Evolutionary conservation across 2,329 filamentous ascomycete species (phyloP), one percentile per base, ranked within the genome.

Genomic region (Ceratocystis alfenasii): DNA sequence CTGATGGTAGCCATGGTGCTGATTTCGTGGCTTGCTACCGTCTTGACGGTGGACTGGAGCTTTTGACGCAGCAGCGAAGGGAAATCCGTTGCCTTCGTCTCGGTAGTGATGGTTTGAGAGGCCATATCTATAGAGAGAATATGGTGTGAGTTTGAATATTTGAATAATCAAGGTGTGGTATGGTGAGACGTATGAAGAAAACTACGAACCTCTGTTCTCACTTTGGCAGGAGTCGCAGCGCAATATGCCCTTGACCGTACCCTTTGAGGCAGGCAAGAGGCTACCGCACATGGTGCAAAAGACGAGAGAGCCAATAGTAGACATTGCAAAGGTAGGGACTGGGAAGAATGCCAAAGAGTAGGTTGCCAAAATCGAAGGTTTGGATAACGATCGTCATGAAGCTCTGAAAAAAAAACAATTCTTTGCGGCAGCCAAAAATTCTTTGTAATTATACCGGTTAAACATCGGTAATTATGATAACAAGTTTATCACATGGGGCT

Each of bases 261-360:
- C 90, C 69, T 87, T 87, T 60, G 89, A 90, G 64, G 87, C 83
- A 64, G 94, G 90, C 50, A 97, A 80, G 2, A 96, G 81, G 74
- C 95, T 95, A 68, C 93, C 93, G 75, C 93, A 97, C 74, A 92
- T 89, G 65, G 83, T 89, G 79, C 93, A 97, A 76, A 97, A 97
- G 45, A 96, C 87, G 50, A 97, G 81, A 64, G 91, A 93, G 66
- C 91, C 93, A 70, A 96, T 91, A 20, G 89, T 86, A 70, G 92
- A 86, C 93, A 96, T 96, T 68, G 71, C 78, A n/a, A 22, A 55
- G 5, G 33, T 33, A 17, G 2, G 12, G 10, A 12, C 4, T 61
- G 59, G 60, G 8, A 62, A 62, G 22, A 8, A 5, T 41, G 36
- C 12, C 3, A 15, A 41, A 41, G 2, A 41, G 2, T 41, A 4